Conservation (phyloP, 306 rosid genomes). For the Coriaria nepalensis region DNA sequence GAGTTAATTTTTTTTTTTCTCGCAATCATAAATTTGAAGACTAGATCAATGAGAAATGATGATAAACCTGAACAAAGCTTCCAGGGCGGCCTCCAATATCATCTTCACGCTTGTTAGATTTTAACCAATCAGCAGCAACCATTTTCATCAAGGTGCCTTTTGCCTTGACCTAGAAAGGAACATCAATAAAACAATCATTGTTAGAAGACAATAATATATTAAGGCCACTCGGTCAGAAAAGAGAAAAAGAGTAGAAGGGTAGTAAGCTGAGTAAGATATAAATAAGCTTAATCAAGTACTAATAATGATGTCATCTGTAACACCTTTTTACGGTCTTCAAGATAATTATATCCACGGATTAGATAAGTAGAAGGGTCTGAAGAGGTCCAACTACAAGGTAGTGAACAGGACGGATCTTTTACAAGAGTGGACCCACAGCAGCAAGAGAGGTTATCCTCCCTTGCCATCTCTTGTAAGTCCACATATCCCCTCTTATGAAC, state of each 20-base stretch:
- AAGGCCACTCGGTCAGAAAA: too few species aligned
- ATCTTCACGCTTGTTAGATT: slow-evolving; percentile 52
- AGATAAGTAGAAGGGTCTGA: slow-evolving; percentile 74
- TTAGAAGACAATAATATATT: too few species aligned
- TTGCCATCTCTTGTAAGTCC: slow-evolving; percentile 44
- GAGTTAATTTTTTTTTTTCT: too few species aligned
- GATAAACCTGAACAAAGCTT: slow-evolving; percentile 23
- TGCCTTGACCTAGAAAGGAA: slow-evolving; percentile 43
- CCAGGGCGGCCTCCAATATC: slow-evolving; percentile 52
- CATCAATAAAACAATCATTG: too few species aligned
- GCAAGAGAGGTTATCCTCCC: slow-evolving; percentile 32
- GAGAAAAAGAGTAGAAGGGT: too few species aligned
- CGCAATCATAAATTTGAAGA: too few species aligned
- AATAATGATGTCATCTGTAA: not conserved
- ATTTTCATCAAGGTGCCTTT: slow-evolving; percentile 50
- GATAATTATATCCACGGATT: slow-evolving; percentile 60
- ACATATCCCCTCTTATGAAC: slow-evolving; percentile 70
- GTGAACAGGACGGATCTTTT: slow-evolving; percentile 39
- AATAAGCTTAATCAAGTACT: too few species aligned
- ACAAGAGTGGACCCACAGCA: slow-evolving; percentile 60
- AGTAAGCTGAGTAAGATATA: too few species aligned
- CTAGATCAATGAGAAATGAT: too few species aligned
- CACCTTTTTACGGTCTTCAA: slow-evolving; percentile 58
- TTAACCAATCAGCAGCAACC: slow-evolving; percentile 82
- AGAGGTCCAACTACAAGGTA: slow-evolving; percentile 54